Percentiles rank a stretch among this genome's conserved stretches.
Conservation (phyloP, 1,284 basidiomycete species). For the Ustilago shanxiensis region DNA sequence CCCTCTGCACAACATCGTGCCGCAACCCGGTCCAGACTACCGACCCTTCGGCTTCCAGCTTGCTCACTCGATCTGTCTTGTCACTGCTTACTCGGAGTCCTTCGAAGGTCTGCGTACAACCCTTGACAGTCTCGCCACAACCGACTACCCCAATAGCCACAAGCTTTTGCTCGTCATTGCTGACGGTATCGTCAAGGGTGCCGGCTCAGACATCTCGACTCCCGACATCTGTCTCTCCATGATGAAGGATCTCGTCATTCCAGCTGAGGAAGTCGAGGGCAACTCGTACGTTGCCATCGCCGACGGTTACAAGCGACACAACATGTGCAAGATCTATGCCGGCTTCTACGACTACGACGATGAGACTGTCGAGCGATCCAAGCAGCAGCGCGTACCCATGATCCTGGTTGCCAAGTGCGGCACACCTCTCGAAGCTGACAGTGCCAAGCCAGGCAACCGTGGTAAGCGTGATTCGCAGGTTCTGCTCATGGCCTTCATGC, state of each 20-base stretch:
- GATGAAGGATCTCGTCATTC: slow-evolving; percentile 96
- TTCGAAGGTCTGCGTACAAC: slow-evolving; percentile 96
- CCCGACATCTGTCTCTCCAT: slow-evolving; percentile 94
- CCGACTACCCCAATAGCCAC: slow-evolving; percentile 98
- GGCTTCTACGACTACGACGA: slow-evolving; percentile 98
- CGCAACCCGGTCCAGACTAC: slow-evolving; percentile 89
- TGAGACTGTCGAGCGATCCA: slow-evolving; percentile 87
- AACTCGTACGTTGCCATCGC: slow-evolving; percentile 98
- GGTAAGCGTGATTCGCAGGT: slow-evolving; percentile 99
- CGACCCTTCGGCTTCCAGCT: slow-evolving; percentile 97
- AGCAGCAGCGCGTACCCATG: slow-evolving; percentile 96
- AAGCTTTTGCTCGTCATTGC: slow-evolving; percentile 95
- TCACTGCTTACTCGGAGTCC: slow-evolving; percentile 98
- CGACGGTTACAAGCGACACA: slow-evolving; percentile 98
- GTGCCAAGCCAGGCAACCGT: slow-evolving; percentile 95
- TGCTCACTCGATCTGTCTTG: slow-evolving; percentile 92
- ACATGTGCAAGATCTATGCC: slow-evolving; percentile 98
- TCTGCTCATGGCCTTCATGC: slow-evolving; percentile 72
- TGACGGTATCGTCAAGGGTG: slow-evolving; percentile 97
- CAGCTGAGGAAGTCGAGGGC: slow-evolving; percentile 86
- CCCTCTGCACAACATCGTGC: slow-evolving; percentile 88
- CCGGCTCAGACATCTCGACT: slow-evolving; percentile 68
- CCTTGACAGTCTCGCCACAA: slow-evolving; percentile 95
- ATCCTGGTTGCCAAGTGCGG: slow-evolving; percentile 87
- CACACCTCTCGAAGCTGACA: slow-evolving; percentile 82